Conservation (phyloP, 495 filamentous ascomycete species). For the Tricharina praecox region DNA sequence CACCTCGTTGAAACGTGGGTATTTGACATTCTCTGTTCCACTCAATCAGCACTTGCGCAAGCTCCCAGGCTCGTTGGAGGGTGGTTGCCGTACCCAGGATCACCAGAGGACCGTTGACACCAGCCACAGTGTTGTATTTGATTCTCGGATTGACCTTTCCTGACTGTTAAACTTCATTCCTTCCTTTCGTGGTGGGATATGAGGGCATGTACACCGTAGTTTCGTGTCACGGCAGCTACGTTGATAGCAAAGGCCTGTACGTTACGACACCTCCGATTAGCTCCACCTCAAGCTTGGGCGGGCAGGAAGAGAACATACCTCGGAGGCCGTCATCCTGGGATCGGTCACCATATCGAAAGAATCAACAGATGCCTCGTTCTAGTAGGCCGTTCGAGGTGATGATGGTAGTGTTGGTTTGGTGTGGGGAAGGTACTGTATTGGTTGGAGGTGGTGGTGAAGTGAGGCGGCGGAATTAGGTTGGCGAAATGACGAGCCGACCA, state of each 20-base stretch:
- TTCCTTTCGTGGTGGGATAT: not conserved
- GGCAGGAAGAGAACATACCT: conserved; percentile 12
- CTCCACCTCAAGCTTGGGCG: not conserved
- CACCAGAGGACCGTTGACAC: conserved; percentile 93
- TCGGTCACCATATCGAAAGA: conserved; percentile 8
- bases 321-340: conserved; percentile 21
- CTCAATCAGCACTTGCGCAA: conserved; percentile 5
- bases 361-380: too few relatives aligned
- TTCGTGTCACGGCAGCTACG: conserved; percentile 25
- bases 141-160: conserved; percentile 19
- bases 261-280: conserved; percentile 9
- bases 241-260: conserved; percentile 26
- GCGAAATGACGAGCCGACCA: too few relatives aligned
- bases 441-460: too few relatives aligned
- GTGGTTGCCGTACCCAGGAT: conserved; percentile 54
- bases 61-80: not conserved
- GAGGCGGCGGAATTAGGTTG: too few relatives aligned
- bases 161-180: not conserved
- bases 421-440: too few relatives aligned
- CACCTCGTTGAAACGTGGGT: conserved; percentile 76
- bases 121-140: conserved; percentile 89
- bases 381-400: too few relatives aligned
- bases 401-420: too few relatives aligned
- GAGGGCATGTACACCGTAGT: conserved; percentile 20
- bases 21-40: conserved; percentile 67